These are phyloP conservation scores for Asterochloris erici DNA, from an alignment of 139 green algal species.

Conservation along the genomic window DNA sequence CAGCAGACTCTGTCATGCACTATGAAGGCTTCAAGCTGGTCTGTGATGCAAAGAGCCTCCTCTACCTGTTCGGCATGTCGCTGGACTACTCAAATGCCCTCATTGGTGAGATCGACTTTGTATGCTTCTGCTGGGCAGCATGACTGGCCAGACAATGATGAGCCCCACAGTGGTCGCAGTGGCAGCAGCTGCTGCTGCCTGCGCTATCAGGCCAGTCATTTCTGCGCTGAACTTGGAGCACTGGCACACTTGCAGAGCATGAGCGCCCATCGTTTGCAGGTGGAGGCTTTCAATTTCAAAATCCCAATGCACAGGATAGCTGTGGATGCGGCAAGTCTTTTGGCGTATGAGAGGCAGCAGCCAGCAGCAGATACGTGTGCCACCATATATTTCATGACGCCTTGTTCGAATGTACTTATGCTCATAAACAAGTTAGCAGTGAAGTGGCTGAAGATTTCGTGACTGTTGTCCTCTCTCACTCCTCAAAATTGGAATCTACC, in stretches of 20 bases:
- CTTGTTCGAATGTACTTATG: no score
- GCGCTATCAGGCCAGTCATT: no score
- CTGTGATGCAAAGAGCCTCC: constrained; percentile 83
- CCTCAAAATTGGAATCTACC: no score
- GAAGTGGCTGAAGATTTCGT: no score
- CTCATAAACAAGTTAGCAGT: not conserved
- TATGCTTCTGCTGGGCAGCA: no score
- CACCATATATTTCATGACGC: no score
- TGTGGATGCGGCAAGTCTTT: constrained; percentile 92
- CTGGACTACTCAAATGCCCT: constrained; percentile 84
- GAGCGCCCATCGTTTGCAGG: constrained; percentile 15
- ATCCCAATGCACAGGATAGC: constrained; percentile 76
- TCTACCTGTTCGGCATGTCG: constrained; percentile 90
- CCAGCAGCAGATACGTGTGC: not conserved
- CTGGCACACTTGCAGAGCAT: no score
- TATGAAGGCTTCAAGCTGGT: constrained; percentile 61
- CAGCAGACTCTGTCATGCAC: constrained; percentile 53
- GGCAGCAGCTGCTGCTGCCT: no score
- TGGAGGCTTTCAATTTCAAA: constrained; percentile 80
- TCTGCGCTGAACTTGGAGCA: no score
- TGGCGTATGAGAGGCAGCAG: constrained; percentile 44
- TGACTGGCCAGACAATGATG: no score
- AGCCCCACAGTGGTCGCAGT: no score
- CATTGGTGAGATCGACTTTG: constrained; percentile 28
- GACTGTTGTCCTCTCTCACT: no score